Evolutionary conservation across 352 stramenopile species (phyloP).

Genomic region (Phytophthora aleatoria): DNA sequence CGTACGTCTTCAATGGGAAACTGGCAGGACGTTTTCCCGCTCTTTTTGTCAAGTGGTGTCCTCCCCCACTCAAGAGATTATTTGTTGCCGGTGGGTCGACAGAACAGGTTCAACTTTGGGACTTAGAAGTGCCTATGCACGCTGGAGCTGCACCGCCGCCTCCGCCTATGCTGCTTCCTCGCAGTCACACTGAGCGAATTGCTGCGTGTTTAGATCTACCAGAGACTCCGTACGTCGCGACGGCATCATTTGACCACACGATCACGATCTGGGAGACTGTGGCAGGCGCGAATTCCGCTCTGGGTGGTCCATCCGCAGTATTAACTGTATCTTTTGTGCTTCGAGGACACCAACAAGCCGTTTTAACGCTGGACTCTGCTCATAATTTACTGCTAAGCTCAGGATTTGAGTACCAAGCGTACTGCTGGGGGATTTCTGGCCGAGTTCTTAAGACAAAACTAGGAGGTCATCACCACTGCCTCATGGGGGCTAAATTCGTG

Average conservation of each 20-base stretch:
- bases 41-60: slow-evolving; percentile 62
- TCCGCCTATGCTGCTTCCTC: slow-evolving; percentile 34
- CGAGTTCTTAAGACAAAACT: slow-evolving; percentile 57
- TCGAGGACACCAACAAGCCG: slow-evolving; percentile 61
- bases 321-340: slow-evolving; percentile 62
- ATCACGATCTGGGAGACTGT: slow-evolving; percentile 76
- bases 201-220: slow-evolving; percentile 64
- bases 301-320: slow-evolving; percentile 33
- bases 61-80: slow-evolving; percentile 46
- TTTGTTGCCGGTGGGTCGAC: slow-evolving; percentile 45
- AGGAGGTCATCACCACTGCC: slow-evolving; percentile 64
- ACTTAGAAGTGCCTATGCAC: slow-evolving; percentile 55
- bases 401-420: slow-evolving; percentile 84
- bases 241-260: slow-evolving; percentile 77
- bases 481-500: slow-evolving; percentile 74
- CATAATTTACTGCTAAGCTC: slow-evolving; percentile 67
- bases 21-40: slow-evolving; percentile 59
- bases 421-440: slow-evolving; percentile 72
- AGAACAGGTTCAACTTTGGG: slow-evolving; percentile 64
- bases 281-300: slow-evolving; percentile 23
- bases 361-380: slow-evolving; percentile 66
- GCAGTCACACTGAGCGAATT: slow-evolving; percentile 50
- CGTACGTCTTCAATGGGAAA: slow-evolving; percentile 69
- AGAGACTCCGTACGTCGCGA: slow-evolving; percentile 62
- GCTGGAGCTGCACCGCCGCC: slow-evolving; percentile 33